A percentile compares a stretch with the other conserved stretches of the same genome.
Evolutionary conservation across 2,329 filamentous ascomycete genomes (phyloP).

Genomic region (Pseudocercospora crystallina): DNA sequence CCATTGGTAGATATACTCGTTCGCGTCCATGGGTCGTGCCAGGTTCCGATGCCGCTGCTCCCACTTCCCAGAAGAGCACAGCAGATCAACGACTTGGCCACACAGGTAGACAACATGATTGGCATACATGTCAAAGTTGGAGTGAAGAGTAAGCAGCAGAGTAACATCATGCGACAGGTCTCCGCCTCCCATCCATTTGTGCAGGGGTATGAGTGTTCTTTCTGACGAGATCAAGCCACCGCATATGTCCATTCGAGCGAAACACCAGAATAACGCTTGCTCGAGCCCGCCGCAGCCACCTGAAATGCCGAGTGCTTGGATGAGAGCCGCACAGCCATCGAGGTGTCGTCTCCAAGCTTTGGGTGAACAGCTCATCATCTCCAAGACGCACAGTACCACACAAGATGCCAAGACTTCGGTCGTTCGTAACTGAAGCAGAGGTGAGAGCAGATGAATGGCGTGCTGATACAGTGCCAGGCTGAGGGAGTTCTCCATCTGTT

Average conservation of each 20-base stretch:
- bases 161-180: conserved; percentile 40
- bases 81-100: conserved; percentile 44
- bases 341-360: conserved; percentile 57
- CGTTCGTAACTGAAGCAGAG: conserved; percentile 45
- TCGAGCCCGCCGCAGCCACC: conserved; percentile 53
- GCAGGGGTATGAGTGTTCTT: conserved; percentile 50
- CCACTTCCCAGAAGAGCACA: conserved; percentile 33
- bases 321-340: conserved; percentile 56
- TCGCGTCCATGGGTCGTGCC: conserved; percentile 25
- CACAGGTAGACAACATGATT: conserved; percentile 61
- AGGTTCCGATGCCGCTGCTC: conserved; percentile 25
- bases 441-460: conserved; percentile 48
- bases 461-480: conserved; percentile 57
- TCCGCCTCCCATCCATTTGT: conserved; percentile 49
- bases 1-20: conserved; percentile 35
- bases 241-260: conserved; percentile 59
- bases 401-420: conserved; percentile 50
- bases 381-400: conserved; percentile 49
- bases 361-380: conserved; percentile 51
- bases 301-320: conserved; percentile 52
- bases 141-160: conserved; percentile 36
- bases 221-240: conserved; percentile 56
- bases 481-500: conserved; percentile 46
- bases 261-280: conserved; percentile 60
- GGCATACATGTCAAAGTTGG: conserved; percentile 55